These are phyloP conservation scores for Vinca minor DNA, from an alignment of 257 asterid genomes.

Conservation along the genomic window DNA sequence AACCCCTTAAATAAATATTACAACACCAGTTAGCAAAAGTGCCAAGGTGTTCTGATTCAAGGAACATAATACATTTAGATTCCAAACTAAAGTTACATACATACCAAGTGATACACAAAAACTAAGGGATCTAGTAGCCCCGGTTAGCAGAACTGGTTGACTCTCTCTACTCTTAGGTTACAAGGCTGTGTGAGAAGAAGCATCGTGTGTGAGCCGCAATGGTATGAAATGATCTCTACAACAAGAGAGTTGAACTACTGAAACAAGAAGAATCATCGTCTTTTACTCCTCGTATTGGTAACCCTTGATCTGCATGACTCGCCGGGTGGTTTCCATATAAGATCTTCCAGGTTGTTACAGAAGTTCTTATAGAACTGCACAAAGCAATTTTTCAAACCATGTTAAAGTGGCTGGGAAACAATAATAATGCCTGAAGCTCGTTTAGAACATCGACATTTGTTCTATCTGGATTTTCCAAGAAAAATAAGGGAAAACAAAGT, in stretches of 20 bases:
- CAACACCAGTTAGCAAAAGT: not conserved
- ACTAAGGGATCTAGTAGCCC: slow-evolving; percentile 4
- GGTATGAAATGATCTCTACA: not conserved
- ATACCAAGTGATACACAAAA: not conserved
- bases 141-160: not conserved
- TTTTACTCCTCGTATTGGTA: slow-evolving; percentile 45
- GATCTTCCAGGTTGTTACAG: slow-evolving; percentile 76
- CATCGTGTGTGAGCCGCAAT: no score
- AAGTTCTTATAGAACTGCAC: slow-evolving; percentile 85
- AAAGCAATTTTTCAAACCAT: not conserved
- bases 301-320: slow-evolving; percentile 51
- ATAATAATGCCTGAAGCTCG: no score
- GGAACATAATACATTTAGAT: no score
- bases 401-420: no score
- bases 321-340: slow-evolving; percentile 73
- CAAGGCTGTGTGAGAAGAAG: not conserved
- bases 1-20: not conserved
- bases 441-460: no score
- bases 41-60: not conserved
- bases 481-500: not conserved
- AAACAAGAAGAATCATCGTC: slow-evolving; percentile 24
- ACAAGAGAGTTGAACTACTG: not conserved
- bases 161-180: not conserved
- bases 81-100: not conserved
- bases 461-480: not conserved